These are phyloP conservation scores for carrot (Daucus carota) DNA, from an alignment of 129 eudicot species.

Conservation along the genomic window DH1_v3.0 NC_030386.2:39266501-39267000, in stretches of 20 bases:
- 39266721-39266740: no score
- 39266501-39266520: neutral
- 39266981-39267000: no score
- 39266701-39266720: no score
- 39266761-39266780: no score
- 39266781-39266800: no score
- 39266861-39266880: no score
- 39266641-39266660: neutral
- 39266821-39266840: no score
- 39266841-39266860: no score
- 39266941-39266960: neutral
- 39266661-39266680: no score
- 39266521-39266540: neutral
- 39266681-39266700: neutral
- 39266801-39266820: no score
- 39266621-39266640: neutral
- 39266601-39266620: neutral
- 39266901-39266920: neutral
- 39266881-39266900: neutral
- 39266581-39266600: neutral
- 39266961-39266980: neutral
- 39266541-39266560: no score
- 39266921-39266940: neutral
- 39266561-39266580: neutral
- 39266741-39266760: no score